Evolutionary conservation across 208 protist species (phyloP).

Genomic region (Acanthamoeba royreba): DNA sequence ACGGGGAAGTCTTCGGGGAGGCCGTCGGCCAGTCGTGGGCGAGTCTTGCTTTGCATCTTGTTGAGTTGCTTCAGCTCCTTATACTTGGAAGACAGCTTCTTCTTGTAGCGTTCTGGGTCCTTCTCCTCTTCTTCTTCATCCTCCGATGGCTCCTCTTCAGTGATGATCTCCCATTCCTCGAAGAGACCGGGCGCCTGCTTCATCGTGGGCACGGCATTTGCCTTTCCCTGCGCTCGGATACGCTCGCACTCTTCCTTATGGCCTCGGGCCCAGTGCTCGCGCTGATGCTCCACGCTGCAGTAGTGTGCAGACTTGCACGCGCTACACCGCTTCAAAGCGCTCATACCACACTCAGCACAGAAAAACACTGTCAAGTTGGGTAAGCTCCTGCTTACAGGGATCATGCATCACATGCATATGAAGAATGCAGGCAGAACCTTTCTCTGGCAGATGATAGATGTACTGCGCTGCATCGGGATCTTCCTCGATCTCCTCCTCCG

Average conservation of each 20-base stretch:
- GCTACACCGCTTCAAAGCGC: neutral
- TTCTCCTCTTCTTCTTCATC: no score
- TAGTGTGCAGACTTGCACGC: neutral
- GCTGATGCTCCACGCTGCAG: neutral
- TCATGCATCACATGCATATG: no score
- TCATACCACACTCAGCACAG: slow-evolving; percentile 2
- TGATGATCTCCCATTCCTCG: neutral
- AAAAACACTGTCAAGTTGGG: neutral
- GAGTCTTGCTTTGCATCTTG: neutral
- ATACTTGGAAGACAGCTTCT: neutral
- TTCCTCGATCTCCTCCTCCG: neutral
- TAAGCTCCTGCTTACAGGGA: neutral
- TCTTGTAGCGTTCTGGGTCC: neutral
- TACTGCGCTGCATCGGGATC: neutral
- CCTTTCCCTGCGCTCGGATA: neutral
- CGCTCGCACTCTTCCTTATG: slow-evolving; percentile 2
- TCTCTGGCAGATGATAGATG: neutral
- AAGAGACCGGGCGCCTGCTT: neutral
- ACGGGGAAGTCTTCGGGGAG: neutral
- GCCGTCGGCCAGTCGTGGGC: neutral
- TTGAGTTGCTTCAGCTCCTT: neutral
- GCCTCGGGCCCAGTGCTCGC: neutral
- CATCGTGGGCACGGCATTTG: neutral
- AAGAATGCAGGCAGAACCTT: neutral
- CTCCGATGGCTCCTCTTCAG: neutral